These are phyloP conservation scores for Gleditsia sinensis DNA, from an alignment of 306 rosid genomes.

Conservation along the genomic window DNA sequence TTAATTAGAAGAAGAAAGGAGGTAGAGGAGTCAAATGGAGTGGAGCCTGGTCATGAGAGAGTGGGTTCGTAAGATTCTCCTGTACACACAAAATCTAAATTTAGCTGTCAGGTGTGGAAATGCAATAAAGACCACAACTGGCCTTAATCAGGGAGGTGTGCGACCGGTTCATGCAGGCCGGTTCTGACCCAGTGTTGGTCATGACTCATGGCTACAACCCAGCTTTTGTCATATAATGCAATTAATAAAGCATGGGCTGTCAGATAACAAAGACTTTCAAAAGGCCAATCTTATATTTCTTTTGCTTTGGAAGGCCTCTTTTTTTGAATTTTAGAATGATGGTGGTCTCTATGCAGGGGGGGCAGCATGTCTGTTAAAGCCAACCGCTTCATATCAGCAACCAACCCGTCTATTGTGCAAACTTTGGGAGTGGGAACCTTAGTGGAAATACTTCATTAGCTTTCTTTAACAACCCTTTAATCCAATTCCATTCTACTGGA, in stretches of 20 bases:
- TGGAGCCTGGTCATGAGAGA: background rate
- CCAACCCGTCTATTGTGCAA: conserved; percentile 33
- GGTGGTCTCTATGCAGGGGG: conserved; percentile 59
- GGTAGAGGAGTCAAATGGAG: background rate
- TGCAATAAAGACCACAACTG: conserved; percentile 67
- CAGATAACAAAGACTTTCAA: conserved; percentile 16
- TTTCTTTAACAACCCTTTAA: conserved; percentile 16
- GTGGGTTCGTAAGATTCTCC: background rate
- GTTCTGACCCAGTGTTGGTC: conserved; percentile 41
- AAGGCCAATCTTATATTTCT: conserved; percentile 12
- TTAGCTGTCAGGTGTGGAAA: conserved; percentile 49
- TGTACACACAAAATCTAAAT: background rate
- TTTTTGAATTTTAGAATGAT: conserved; percentile 46
- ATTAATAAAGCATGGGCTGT: conserved; percentile 21
- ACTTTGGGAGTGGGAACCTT: conserved; percentile 49
- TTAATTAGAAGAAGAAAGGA: background rate
- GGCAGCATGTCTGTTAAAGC: conserved; percentile 72
- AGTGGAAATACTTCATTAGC: conserved; percentile 40
- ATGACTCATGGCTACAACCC: conserved; percentile 16
- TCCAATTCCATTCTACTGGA: conserved; percentile 31
- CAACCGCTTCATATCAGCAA: conserved; percentile 32
- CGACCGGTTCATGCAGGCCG: conserved; percentile 84
- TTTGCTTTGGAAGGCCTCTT: background rate
- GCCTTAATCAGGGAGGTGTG: conserved; percentile 68
- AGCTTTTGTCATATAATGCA: conserved; percentile 24